Percentiles rank a stretch among this genome's conserved stretches.
Conservation (phyloP, 805 yeast genomes). For the Kluyveromyces nonfermentans region DNA sequence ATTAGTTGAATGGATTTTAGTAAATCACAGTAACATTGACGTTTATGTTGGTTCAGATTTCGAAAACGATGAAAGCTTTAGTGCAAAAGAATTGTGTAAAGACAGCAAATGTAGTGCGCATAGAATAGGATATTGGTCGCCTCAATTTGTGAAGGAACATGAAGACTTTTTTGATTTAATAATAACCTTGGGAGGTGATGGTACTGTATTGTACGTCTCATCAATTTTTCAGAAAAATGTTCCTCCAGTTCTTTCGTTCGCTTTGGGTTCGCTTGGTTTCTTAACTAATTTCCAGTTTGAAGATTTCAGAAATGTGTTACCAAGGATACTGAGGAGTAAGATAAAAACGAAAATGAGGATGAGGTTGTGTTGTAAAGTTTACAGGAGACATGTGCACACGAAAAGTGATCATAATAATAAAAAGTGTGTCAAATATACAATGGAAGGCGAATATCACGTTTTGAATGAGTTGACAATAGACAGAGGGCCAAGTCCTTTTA, state of each 20-base stretch:
- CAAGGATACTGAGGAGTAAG: conserved; percentile 54
- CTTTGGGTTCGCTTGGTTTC: conserved; percentile 88
- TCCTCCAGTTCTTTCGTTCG: conserved; percentile 86
- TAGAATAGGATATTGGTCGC: conserved; percentile 56
- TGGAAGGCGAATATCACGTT: conserved; percentile 58
- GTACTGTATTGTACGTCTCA: conserved; percentile 85
- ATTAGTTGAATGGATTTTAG: conserved; percentile 66
- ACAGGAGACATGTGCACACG: conserved; percentile 30
- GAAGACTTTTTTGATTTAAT: conserved; percentile 59
- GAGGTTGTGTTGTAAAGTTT: conserved; percentile 79
- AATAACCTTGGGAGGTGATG: conserved; percentile 92
- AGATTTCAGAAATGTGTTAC: conserved; percentile 51
- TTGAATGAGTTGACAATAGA: conserved; percentile 86
- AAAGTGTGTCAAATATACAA: conserved; percentile 36
- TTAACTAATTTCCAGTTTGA: conserved; percentile 79
- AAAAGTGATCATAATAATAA: conserved; percentile 30
- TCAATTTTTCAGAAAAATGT: conserved; percentile 75
- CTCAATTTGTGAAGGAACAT: conserved; percentile 38
- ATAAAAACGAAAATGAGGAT: conserved; percentile 72
- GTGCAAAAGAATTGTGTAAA: conserved; percentile 40
- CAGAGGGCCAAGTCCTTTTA: conserved; percentile 89
- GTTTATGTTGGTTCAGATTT: conserved; percentile 73
- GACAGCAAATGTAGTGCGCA: conserved; percentile 37
- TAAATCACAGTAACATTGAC: conserved; percentile 29
- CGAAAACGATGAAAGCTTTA: conserved; percentile 53